Conservation (phyloP, 2,329 filamentous ascomycete species). For the Arthrobotrys megalospora region DNA sequence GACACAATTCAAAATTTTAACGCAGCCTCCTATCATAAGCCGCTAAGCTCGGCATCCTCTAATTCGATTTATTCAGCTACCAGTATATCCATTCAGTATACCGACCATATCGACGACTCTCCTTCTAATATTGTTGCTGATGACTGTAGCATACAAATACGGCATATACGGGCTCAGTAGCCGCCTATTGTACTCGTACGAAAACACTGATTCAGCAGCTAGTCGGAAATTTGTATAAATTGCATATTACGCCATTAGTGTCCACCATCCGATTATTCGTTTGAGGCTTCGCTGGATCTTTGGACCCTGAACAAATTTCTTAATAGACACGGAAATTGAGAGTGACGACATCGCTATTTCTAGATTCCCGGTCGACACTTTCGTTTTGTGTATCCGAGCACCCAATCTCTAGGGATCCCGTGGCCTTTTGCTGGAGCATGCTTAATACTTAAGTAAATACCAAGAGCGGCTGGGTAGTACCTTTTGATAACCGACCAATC, state of each 20-base stretch:
- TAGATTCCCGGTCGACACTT: constrained; percentile 41
- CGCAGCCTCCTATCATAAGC: constrained; percentile 32
- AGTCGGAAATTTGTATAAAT: background rate
- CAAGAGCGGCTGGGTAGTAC: constrained; percentile 34
- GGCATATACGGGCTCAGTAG: constrained; percentile 30
- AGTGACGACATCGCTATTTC: constrained; percentile 45
- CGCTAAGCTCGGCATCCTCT: constrained; percentile 24
- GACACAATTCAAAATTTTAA: background rate
- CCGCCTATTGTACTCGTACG: constrained; percentile 13
- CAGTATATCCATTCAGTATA: background rate
- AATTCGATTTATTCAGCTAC: background rate
- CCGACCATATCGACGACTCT: background rate
- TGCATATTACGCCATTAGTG: constrained; percentile 47
- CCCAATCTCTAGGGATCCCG: constrained; percentile 16
- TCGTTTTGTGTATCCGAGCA: constrained; percentile 43
- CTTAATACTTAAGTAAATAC: constrained; percentile 24
- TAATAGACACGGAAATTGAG: constrained; percentile 42
- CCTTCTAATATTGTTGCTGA: constrained; percentile 23
- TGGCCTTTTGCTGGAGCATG: constrained; percentile 7
- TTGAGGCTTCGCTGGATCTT: constrained; percentile 22
- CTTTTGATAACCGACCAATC: constrained; percentile 40
- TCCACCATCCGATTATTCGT: constrained; percentile 7
- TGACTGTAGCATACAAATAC: constrained; percentile 8
- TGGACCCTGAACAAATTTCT: constrained; percentile 52
- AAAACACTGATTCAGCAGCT: constrained; percentile 26